Evolutionary conservation across 441 rosid genomes (phyloP), one percentile per base, ranked within the genome.

Genomic region (Erodium moschatum): DNA sequence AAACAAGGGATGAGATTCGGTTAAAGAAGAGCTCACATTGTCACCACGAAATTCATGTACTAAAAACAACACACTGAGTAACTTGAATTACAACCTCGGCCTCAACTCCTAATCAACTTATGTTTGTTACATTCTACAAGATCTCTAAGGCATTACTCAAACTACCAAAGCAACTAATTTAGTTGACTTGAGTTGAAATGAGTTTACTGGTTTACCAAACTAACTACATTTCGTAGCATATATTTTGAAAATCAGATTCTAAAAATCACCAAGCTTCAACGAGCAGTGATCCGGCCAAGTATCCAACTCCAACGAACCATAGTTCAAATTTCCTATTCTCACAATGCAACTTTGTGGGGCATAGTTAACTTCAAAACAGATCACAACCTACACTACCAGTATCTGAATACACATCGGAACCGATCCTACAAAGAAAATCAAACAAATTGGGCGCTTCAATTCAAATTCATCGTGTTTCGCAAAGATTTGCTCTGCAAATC

Each of bases 181-280:
- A 54, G 62, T 54, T 54, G 24, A 54, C 62, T 54, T 54, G 24
- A 54, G 24, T 54, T 54, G 62, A 54, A 50, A 54, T 16, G 1
- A 16, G 21, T 54, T 2, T 54, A 54, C 24, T 6, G 21, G 21
- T 54, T 16, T 54, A 24, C 18, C 62, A 54, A 54, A 54, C 20
- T 6, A 16, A 15, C 61, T 44, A 44, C 10, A n/a, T 38, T 38
- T 11, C 10, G 10, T 44, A 11, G 8, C 44, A 38, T 5, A 5
- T 9, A 38, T 38, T 6, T 38, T 38, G 44, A 38, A 6, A 38
- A 38, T 38, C 8, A 4, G 44, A 9, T 38, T 38, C 44, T 38
- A 5, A 21, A 54, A 19, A 24, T 24, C 27, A 24, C 2, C 27
- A 24, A 24, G 27, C 27, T 24, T 24, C 27, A 24, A 24, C 27